These are phyloP conservation scores for Mucor racemosus DNA, from an alignment of 371 early-diverging fungal genomes.

Conservation along the genomic window DNA sequence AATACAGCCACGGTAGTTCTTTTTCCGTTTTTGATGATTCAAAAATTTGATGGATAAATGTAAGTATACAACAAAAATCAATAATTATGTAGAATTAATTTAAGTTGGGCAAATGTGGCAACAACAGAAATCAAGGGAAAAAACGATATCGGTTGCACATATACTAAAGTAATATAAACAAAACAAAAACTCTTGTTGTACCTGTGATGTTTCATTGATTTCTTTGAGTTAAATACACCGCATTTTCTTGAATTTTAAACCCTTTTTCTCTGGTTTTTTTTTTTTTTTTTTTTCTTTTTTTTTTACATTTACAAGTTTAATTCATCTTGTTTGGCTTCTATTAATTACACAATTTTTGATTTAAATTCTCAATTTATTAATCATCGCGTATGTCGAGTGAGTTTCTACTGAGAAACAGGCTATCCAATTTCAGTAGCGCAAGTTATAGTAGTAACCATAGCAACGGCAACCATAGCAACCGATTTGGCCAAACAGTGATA, in stretches of 20 bases:
- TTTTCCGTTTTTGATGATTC: neutral
- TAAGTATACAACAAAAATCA: too few relatives aligned
- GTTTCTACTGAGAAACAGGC: constrained; percentile 8
- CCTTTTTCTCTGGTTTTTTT: neutral
- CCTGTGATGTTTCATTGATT: constrained; percentile 14
- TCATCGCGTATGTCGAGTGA: constrained; percentile 19
- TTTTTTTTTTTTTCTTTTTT: neutral
- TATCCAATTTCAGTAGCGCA: neutral
- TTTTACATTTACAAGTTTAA: neutral
- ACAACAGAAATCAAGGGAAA: neutral
- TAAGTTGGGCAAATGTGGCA: neutral
- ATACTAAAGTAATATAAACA: neutral
- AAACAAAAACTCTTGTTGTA: neutral
- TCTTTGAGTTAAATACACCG: neutral
- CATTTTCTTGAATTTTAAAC: neutral
- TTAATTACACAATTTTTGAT: neutral
- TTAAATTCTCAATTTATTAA: neutral
- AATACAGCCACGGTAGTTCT: neutral
- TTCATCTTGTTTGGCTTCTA: neutral
- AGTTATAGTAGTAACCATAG: constrained; percentile 2
- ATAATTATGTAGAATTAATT: neutral
- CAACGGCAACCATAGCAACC: neutral
- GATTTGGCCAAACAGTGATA: constrained; percentile 1
- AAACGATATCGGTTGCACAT: constrained; percentile 5
- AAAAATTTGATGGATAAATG: neutral